Conservation (phyloP, 805 yeast species). For the Sugiyamaella qingdaonensis region DNA sequence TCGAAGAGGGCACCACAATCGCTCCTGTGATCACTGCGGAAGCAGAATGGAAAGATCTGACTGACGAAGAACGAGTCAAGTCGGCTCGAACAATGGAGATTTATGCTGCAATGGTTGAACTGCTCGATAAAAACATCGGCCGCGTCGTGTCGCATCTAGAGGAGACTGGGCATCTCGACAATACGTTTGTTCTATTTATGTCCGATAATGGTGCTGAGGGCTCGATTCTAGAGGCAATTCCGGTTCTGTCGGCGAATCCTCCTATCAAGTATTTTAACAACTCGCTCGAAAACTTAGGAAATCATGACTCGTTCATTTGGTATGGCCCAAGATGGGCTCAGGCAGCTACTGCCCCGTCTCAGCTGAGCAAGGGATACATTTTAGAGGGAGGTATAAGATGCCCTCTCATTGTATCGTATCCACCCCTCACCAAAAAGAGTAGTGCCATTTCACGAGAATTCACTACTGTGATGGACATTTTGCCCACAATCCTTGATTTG, state of each 20-base stretch:
- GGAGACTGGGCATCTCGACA: slow-evolving; percentile 43
- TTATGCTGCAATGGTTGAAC: slow-evolving; percentile 63
- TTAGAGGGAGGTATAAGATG: slow-evolving; percentile 59
- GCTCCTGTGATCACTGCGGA: slow-evolving; percentile 28
- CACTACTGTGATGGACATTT: slow-evolving; percentile 55
- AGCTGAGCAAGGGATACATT: slow-evolving; percentile 54
- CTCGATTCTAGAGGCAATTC: slow-evolving; percentile 50
- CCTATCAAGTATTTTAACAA: slow-evolving; percentile 39
- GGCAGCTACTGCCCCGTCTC: slow-evolving; percentile 55
- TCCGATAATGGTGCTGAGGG: slow-evolving; percentile 68
- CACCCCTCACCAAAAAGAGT: slow-evolving; percentile 28
- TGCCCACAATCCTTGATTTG: slow-evolving; percentile 52
- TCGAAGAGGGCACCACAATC: slow-evolving; percentile 41
- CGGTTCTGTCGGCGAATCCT: slow-evolving; percentile 34
- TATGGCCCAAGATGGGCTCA: slow-evolving; percentile 60
- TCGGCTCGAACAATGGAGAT: slow-evolving; percentile 49
- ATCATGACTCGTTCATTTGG: slow-evolving; percentile 44
- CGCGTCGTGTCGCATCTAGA: slow-evolving; percentile 43
- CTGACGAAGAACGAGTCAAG: slow-evolving; percentile 34
- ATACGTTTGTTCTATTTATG: slow-evolving; percentile 55
- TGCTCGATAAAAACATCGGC: slow-evolving; percentile 50
- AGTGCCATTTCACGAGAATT: slow-evolving; percentile 36
- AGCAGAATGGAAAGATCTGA: slow-evolving; percentile 43
- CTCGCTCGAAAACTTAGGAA: slow-evolving; percentile 45
- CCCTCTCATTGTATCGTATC: slow-evolving; percentile 48